These are phyloP conservation scores for Cladosporium sphaerospermum DNA, from an alignment of 2,329 filamentous ascomycete species.

Conservation along the genomic window DNA sequence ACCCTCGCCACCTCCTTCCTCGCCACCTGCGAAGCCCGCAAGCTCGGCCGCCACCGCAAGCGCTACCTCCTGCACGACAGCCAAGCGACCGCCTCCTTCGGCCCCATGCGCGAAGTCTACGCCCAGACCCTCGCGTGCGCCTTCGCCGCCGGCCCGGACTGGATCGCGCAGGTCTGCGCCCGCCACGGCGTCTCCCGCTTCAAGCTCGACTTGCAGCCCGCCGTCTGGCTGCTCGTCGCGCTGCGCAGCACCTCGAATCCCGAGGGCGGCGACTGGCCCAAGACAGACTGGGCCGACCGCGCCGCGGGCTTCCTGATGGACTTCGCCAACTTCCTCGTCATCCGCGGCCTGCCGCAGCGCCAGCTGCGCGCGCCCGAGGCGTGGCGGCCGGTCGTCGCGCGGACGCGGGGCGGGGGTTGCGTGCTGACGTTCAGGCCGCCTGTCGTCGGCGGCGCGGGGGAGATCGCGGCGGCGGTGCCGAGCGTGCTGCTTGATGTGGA, in stretches of 20 bases:
- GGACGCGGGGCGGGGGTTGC: slow-evolving; percentile 19
- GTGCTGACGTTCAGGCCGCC: slow-evolving; percentile 27
- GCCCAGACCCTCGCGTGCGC: slow-evolving; percentile 37
- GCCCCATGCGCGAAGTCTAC: slow-evolving; percentile 37
- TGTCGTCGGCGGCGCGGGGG: not conserved
- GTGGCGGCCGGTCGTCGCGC: slow-evolving; percentile 27
- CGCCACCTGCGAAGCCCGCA: slow-evolving; percentile 25
- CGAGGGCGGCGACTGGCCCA: slow-evolving; percentile 23
- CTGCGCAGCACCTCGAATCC: slow-evolving; percentile 29
- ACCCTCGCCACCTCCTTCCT: slow-evolving; percentile 31
- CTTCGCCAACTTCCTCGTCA: slow-evolving; percentile 30
- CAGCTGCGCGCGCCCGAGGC: slow-evolving; percentile 23
- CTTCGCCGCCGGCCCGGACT: slow-evolving; percentile 35
- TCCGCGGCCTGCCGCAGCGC: slow-evolving; percentile 28
- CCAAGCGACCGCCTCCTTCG: slow-evolving; percentile 29
- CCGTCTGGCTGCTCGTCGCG: slow-evolving; percentile 29
- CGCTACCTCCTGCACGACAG: slow-evolving; percentile 27
- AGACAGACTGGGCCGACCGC: slow-evolving; percentile 21
- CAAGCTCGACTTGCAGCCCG: slow-evolving; percentile 26
- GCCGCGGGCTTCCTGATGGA: slow-evolving; percentile 30
- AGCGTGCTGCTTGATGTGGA: slow-evolving; percentile 25
- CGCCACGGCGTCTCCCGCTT: slow-evolving; percentile 28
- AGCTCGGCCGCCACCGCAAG: slow-evolving; percentile 27
- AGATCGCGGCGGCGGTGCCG: slow-evolving; percentile 23
- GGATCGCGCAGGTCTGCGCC: slow-evolving; percentile 32